Percentiles rank a stretch among this genome's conserved stretches.
These are phyloP conservation scores for Hypomyces rosellus DNA, from an alignment of 2,329 filamentous ascomycete genomes.

Conservation along the genomic window DNA sequence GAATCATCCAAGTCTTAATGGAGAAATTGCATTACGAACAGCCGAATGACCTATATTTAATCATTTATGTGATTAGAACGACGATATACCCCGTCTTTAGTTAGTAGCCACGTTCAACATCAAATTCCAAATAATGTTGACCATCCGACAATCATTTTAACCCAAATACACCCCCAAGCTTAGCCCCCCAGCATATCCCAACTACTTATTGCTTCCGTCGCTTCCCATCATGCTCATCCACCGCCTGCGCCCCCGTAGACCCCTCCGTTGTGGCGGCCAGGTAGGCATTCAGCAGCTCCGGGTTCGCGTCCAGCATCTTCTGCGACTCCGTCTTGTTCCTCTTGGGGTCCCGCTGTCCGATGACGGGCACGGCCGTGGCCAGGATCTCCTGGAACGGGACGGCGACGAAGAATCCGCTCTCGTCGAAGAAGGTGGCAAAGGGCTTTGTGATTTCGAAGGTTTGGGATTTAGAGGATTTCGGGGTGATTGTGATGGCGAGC, in stretches of 20 bases:
- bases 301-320: slow-evolving; percentile 32
- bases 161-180: too few relatives aligned
- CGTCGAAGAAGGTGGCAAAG: slow-evolving; percentile 74
- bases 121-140: too few relatives aligned
- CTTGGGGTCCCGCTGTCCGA: slow-evolving; percentile 61
- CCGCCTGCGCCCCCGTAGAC: slow-evolving; percentile 27
- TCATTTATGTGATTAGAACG: too few relatives aligned
- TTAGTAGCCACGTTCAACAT: too few relatives aligned
- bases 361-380: slow-evolving; percentile 57
- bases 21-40: too few relatives aligned
- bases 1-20: too few relatives aligned
- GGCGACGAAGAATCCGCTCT: slow-evolving; percentile 62
- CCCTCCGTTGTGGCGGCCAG: slow-evolving; percentile 28
- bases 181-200: too few relatives aligned
- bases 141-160: too few relatives aligned
- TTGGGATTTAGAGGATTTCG: slow-evolving; percentile 31
- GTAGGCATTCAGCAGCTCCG: slow-evolving; percentile 45
- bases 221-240: slow-evolving; percentile 38
- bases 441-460: slow-evolving; percentile 52
- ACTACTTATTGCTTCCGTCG: slow-evolving; percentile 37
- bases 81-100: too few relatives aligned
- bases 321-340: slow-evolving; percentile 36
- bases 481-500: slow-evolving; percentile 55
- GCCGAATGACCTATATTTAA: too few relatives aligned
- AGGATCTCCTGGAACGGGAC: slow-evolving; percentile 74